Base-by-base conservation (phyloP, 1,284 basidiomycete species). In the Melampsora abietis-canadensis region DNA sequence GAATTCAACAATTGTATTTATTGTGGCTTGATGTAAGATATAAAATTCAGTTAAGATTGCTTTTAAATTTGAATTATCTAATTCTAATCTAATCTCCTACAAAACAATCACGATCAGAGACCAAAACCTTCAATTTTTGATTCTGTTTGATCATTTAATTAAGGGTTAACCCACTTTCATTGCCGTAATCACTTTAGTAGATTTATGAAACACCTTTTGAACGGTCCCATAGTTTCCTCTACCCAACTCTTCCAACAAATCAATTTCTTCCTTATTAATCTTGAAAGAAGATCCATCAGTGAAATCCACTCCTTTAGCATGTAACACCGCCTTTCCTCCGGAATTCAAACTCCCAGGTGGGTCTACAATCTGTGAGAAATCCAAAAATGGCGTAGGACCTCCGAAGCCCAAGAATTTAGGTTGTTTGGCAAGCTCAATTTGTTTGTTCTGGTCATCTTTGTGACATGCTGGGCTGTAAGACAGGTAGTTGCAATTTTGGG, bases 41-140 rank as follows among this genome's bases (percentile, higher is more conserved):
- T 98, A 94, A 68, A 98, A 89, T 82, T 98, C 95, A 90, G 97
- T 98, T 79, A 98, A 90, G 85, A 98, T 98, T 14, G 90, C 92
- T 79, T 93, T 94, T 62, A 98, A 87, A 81, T 95, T 94, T 63
- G 91, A 88, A 76, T 95, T 88, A 81, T 98, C 96, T 19, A 98
- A 87, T 82, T 98, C 94, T n/a, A 98, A 85, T 24, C 93, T 91
- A 78, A 98, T 98, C 89, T 98, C 95, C 94, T 96, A 81, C 14
- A 76, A 66, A 69, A 19, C 44, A 66, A 31, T 30, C 24, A 37
- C 34, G 66, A 27, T 24, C 47, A 27, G 27, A 75, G 34, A 17
- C 46, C 47, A 66, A 54, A 19, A 66, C 34, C 51, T 21, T 54
- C 51, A 54, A 8, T 19, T 17, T 27, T 54, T 8, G 8, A 27